Evolutionary conservation across 148 eudicot genomes (phyloP).

Genomic region (Silene latifolia): DNA sequence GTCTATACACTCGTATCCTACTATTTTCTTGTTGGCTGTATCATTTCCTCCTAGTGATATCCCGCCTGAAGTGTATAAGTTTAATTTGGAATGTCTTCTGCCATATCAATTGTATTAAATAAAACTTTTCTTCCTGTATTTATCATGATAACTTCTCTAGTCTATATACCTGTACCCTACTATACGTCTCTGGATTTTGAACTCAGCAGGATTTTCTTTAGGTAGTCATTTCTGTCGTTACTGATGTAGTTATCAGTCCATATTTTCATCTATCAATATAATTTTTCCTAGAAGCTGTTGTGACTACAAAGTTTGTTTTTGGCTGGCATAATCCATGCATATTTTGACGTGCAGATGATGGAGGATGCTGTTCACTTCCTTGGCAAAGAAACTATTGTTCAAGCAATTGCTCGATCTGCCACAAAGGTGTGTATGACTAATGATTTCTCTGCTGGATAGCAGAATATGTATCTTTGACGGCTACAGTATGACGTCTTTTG

Average conservation of each 20-base stretch:
- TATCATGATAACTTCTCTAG: conserved; percentile 2
- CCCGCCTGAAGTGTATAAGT: not conserved
- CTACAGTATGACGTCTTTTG: not conserved
- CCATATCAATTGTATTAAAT: not conserved
- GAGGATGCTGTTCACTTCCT: conserved; percentile 98
- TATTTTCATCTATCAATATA: not conserved
- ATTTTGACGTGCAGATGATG: conserved; percentile 67
- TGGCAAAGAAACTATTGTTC: conserved; percentile 86
- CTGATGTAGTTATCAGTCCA: not conserved
- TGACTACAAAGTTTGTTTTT: conserved; percentile 8
- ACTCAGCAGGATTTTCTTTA: not conserved
- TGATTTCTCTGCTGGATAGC: not conserved
- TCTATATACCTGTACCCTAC: not conserved
- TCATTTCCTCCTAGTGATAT: not conserved
- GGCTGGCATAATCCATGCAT: conserved; percentile 9
- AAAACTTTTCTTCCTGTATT: not conserved
- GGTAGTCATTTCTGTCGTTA: not conserved
- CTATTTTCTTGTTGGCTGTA: no score
- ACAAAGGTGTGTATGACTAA: conserved; percentile 60
- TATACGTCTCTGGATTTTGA: not conserved
- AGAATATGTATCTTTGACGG: not conserved
- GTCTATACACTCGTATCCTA: not conserved
- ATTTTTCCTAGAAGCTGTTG: not conserved
- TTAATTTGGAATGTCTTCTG: not conserved
- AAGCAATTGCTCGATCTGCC: conserved; percentile 97